Evolutionary conservation across 345 rosid species (phyloP).

Genomic region (Pistacia vera): DNA sequence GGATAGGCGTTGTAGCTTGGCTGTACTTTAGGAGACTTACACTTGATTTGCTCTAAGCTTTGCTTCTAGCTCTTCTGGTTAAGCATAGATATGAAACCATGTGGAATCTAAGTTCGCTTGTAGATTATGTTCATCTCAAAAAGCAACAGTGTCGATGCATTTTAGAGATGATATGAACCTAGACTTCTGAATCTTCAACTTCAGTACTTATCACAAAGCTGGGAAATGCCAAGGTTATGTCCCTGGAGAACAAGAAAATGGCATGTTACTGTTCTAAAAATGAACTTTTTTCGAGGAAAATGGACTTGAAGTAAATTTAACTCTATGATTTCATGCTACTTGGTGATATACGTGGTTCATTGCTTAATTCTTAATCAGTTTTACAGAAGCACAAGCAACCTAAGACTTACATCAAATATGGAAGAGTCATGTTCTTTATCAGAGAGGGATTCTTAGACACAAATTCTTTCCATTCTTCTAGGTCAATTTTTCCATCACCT

Average conservation of each 20-base stretch:
- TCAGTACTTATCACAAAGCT: conserved; percentile 65
- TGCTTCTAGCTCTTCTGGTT: neutral
- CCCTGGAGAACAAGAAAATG: conserved; percentile 46
- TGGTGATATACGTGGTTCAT: neutral
- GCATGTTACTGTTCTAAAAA: neutral
- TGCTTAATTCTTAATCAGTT: neutral
- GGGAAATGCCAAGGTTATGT: conserved; percentile 78
- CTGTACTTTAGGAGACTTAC: no score
- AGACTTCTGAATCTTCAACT: conserved; percentile 60
- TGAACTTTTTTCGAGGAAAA: neutral
- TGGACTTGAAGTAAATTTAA: neutral
- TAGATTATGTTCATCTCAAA: neutral
- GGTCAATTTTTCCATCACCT: conserved; percentile 80
- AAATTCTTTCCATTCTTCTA: conserved; percentile 86
- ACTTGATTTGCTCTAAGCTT: neutral
- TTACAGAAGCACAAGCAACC: neutral
- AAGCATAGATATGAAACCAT: neutral
- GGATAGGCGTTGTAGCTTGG: neutral
- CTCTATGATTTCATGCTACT: neutral
- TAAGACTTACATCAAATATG: conserved; percentile 71
- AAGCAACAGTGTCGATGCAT: neutral
- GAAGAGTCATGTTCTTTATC: conserved; percentile 92
- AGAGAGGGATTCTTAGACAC: conserved; percentile 76
- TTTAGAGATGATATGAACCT: conserved; percentile 6
- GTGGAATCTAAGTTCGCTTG: neutral